A percentile compares a stretch with the other conserved stretches of the same genome.
Conservation (phyloP, 2,329 filamentous ascomycete genomes). For the Exophiala xenobiotica region DNA sequence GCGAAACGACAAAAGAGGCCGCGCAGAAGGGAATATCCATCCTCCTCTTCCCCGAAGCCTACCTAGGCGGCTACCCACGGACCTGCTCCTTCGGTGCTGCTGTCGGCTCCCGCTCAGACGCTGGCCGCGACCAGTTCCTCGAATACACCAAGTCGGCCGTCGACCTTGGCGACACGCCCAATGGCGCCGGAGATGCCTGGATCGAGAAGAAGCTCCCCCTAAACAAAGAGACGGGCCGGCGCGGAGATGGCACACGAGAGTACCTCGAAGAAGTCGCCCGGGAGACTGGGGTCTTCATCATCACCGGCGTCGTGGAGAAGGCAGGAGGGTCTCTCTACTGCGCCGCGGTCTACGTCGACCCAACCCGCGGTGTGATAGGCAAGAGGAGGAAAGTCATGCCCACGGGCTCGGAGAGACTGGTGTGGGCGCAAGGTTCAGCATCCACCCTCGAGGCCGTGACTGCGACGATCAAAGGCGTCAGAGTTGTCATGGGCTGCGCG, state of each 20-base stretch:
- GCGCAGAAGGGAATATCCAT: conserved; percentile 62
- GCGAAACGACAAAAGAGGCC: conserved; percentile 63
- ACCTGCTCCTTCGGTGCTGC: conserved; percentile 73
- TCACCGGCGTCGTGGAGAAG: conserved; percentile 76
- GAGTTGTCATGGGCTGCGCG: conserved; percentile 76
- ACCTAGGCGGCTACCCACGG: conserved; percentile 86
- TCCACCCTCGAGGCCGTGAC: conserved; percentile 75
- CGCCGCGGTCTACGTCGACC: conserved; percentile 77
- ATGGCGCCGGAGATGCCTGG: conserved; percentile 72
- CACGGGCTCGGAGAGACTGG: conserved; percentile 76
- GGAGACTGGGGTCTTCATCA: conserved; percentile 77
- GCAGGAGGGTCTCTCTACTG: conserved; percentile 83
- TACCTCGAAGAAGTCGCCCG: conserved; percentile 71
- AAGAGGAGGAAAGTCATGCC: conserved; percentile 94
- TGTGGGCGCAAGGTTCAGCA: conserved; percentile 85
- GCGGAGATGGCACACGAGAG: conserved; percentile 77
- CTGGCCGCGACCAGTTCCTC: conserved; percentile 78
- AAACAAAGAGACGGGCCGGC: conserved; percentile 48
- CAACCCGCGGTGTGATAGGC: conserved; percentile 67
- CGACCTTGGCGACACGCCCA: conserved; percentile 76
- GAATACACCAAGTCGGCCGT: conserved; percentile 75
- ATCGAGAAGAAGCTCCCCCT: conserved; percentile 59
- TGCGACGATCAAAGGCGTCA: conserved; percentile 74
- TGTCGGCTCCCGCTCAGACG: conserved; percentile 66
- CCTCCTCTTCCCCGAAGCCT: conserved; percentile 87